A percentile compares a stretch with the other conserved stretches of the same genome.
Conservation (phyloP, 768 basidiomycete species). For the Macrolepiota fuliginosa region DNA sequence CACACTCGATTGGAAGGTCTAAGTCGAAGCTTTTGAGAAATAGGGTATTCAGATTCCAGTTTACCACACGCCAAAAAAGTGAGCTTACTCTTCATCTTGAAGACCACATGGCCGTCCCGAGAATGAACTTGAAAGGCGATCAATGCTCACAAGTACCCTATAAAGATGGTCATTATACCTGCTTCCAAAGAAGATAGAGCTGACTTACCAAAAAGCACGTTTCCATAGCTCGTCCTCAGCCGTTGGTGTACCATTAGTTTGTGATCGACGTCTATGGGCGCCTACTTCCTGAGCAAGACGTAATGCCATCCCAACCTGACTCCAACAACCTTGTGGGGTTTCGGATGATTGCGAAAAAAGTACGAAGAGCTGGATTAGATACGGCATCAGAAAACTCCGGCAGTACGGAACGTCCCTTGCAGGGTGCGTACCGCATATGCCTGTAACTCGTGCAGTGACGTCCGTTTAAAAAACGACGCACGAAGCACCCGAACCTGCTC, state of each 20-base stretch:
- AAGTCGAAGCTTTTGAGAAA: slow-evolving; percentile 57
- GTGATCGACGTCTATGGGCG: slow-evolving; percentile 49
- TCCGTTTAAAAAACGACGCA: slow-evolving; percentile 53
- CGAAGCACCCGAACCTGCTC: slow-evolving; percentile 63
- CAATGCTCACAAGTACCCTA: slow-evolving; percentile 51
- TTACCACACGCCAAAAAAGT: not conserved
- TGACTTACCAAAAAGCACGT: slow-evolving; percentile 54
- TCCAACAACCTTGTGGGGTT: slow-evolving; percentile 58
- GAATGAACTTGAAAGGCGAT: slow-evolving; percentile 42
- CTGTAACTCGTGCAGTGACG: slow-evolving; percentile 73
- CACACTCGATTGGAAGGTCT: slow-evolving; percentile 59
- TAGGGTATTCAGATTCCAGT: not conserved
- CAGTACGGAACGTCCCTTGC: not conserved
- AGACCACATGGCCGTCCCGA: slow-evolving; percentile 72
- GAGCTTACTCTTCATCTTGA: slow-evolving; percentile 71
- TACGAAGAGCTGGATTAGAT: slow-evolving; percentile 39
- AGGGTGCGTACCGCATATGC: slow-evolving; percentile 50
- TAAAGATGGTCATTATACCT: not conserved
- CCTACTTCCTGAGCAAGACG: slow-evolving; percentile 76
- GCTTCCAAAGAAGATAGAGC: not conserved
- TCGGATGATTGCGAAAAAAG: slow-evolving; percentile 47
- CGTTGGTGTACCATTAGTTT: slow-evolving; percentile 27
- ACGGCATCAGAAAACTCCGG: slow-evolving; percentile 1
- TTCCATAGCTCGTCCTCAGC: slow-evolving; percentile 75
- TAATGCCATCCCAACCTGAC: slow-evolving; percentile 62